Percentiles rank a stretch among this genome's conserved stretches.
Conservation (phyloP, 441 rosid genomes). For the Eugenia klotzschiana region DNA sequence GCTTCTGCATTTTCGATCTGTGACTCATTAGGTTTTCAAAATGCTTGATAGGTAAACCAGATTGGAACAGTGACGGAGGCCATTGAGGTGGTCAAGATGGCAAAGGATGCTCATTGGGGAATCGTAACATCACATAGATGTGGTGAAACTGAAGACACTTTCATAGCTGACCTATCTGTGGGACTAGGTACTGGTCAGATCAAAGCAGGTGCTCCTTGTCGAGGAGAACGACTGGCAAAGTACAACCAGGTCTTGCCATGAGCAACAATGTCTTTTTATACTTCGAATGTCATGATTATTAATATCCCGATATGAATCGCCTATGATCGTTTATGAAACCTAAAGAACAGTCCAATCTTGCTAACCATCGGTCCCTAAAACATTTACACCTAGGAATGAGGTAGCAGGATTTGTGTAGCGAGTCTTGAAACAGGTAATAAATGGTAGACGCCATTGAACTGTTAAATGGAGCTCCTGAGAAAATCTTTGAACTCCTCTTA, state of each 20-base stretch:
- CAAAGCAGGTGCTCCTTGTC: slow-evolving; percentile 95
- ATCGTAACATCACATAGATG: slow-evolving; percentile 75
- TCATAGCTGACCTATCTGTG: slow-evolving; percentile 80
- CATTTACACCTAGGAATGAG: background rate
- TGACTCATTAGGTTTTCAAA: background rate
- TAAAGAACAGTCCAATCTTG: background rate
- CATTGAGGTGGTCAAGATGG: slow-evolving; percentile 73
- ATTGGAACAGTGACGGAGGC: slow-evolving; percentile 93
- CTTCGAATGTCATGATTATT: background rate
- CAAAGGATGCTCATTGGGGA: slow-evolving; percentile 88
- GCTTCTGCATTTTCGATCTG: background rate
- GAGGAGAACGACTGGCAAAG: slow-evolving; percentile 87
- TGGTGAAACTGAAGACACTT: slow-evolving; percentile 88
- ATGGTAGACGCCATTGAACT: background rate
- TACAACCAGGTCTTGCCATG: slow-evolving; percentile 66
- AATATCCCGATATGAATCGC: background rate
- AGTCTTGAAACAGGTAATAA: background rate
- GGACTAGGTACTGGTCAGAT: slow-evolving; percentile 76
- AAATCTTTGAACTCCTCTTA: background rate
- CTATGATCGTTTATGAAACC: background rate
- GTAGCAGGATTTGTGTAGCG: background rate
- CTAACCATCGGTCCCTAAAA: background rate
- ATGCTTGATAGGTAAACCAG: slow-evolving; percentile 58
- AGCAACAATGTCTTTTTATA: background rate
- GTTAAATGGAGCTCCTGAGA: background rate